A percentile compares a stretch with the other conserved stretches of the same genome.
Conservation (phyloP, 2,329 filamentous ascomycete genomes). For the Leptographium procerum region DNA sequence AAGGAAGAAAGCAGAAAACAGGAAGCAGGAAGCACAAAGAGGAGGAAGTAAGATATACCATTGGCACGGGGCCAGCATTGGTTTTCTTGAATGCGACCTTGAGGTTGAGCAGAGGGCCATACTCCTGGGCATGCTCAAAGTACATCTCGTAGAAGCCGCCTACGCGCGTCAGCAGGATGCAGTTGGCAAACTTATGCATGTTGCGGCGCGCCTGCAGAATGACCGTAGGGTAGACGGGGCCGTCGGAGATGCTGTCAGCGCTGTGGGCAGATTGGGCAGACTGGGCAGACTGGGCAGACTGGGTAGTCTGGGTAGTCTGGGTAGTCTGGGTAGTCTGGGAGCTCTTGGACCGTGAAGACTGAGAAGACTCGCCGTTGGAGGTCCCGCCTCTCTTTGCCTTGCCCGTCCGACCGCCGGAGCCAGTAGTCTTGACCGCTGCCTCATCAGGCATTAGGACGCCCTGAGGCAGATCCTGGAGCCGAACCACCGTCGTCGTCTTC, state of each 20-base stretch:
- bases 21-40: background rate
- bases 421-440: background rate
- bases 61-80: constrained; percentile 66
- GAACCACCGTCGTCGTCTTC: constrained; percentile 42
- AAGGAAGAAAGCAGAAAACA: background rate
- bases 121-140: constrained; percentile 87
- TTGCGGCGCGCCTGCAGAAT: constrained; percentile 77
- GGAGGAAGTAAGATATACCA: constrained; percentile 48
- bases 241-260: background rate
- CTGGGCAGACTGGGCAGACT: background rate
- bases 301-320: too few relatives aligned
- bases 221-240: constrained; percentile 66
- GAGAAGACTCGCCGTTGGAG: background rate
- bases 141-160: constrained; percentile 98
- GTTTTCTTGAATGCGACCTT: constrained; percentile 77
- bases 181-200: constrained; percentile 83
- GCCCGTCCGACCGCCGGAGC: constrained; percentile 10
- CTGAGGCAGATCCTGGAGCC: constrained; percentile 46
- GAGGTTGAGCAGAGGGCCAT: constrained; percentile 73
- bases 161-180: constrained; percentile 81
- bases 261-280: background rate
- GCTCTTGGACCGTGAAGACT: too few relatives aligned
- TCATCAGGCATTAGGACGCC: constrained; percentile 30
- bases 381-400: background rate
- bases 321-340: too few relatives aligned